A percentile compares a stretch with the other conserved stretches of the same genome.
Evolutionary conservation across 2,329 filamentous ascomycete species (phyloP).

Genomic region (Monilinia fructigena): DNA sequence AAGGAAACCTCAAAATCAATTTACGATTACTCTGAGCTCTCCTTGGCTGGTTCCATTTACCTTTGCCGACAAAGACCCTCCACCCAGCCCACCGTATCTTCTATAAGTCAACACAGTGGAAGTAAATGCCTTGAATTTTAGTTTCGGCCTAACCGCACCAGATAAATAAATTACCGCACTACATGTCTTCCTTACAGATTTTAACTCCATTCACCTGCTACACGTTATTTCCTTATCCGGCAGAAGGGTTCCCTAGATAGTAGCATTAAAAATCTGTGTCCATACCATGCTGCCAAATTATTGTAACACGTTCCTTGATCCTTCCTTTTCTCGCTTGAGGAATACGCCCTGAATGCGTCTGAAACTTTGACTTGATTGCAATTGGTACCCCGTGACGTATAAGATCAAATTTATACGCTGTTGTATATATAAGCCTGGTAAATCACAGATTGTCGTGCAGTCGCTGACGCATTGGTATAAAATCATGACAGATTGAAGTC

Average conservation of each 20-base stretch:
- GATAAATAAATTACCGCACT: conserved; percentile 14
- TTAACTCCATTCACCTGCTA: conserved; percentile 10
- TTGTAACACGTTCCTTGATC: neutral
- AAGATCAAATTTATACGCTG: neutral
- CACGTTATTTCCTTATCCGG: conserved; percentile 6
- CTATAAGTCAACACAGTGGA: neutral
- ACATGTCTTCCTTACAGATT: conserved; percentile 6
- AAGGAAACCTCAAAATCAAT: neutral
- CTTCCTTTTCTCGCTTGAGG: conserved; percentile 9
- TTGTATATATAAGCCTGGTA: neutral
- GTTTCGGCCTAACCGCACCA: conserved; percentile 9
- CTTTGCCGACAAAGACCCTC: neutral
- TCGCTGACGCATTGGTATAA: neutral
- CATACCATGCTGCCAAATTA: conserved; percentile 11
- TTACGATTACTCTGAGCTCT: neutral
- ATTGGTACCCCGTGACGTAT: neutral
- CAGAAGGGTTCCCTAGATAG: conserved; percentile 14
- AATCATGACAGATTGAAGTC: neutral
- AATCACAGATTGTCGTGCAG: neutral
- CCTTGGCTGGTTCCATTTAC: neutral
- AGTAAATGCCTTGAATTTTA: conserved; percentile 15
- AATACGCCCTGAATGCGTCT: neutral
- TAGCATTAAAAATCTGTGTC: conserved; percentile 10
- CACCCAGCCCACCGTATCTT: neutral
- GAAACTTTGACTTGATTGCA: neutral